Percentiles rank a stretch among this genome's conserved stretches.
These are phyloP conservation scores for Fusarium staphyleae DNA, from an alignment of 2,329 filamentous ascomycete species.

Conservation along the genomic window DNA sequence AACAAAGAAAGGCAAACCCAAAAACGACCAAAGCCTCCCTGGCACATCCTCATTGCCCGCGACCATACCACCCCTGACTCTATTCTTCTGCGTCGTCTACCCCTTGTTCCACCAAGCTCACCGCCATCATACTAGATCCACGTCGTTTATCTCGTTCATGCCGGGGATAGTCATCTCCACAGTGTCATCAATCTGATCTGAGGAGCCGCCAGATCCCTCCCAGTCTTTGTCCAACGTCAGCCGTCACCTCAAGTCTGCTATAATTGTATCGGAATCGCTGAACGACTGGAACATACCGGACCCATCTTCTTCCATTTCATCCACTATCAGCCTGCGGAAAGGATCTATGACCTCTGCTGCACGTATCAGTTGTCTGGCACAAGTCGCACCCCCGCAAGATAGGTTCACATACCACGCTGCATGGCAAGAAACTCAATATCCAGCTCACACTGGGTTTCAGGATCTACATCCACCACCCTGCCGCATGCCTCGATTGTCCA, in stretches of 20 bases:
- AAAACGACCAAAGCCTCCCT: not conserved
- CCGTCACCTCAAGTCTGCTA: conserved; percentile 37
- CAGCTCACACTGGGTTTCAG: conserved; percentile 43
- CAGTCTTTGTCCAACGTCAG: conserved; percentile 54
- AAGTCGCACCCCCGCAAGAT: not conserved
- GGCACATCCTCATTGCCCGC: conserved; percentile 11
- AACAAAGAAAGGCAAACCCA: too few species aligned
- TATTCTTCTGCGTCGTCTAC: not conserved
- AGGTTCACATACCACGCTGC: conserved; percentile 39
- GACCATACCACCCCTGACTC: not conserved
- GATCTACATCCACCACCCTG: conserved; percentile 48
- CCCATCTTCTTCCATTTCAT: conserved; percentile 65
- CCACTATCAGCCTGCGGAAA: conserved; percentile 63
- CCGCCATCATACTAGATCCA: conserved; percentile 35
- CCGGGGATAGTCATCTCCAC: conserved; percentile 55
- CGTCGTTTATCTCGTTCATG: conserved; percentile 51
- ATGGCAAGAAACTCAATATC: conserved; percentile 41
- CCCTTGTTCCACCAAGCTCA: not conserved
- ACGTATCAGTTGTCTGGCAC: conserved; percentile 24
- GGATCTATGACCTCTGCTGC: conserved; percentile 51
- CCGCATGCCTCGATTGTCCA: conserved; percentile 53
- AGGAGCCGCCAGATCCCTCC: conserved; percentile 62
- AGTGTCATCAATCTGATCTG: conserved; percentile 61
- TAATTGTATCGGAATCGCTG: conserved; percentile 39
- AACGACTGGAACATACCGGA: conserved; percentile 59